These are phyloP conservation scores for Aquilaria malaccensis DNA, from an alignment of 345 rosid species.

Conservation along the genomic window DNA sequence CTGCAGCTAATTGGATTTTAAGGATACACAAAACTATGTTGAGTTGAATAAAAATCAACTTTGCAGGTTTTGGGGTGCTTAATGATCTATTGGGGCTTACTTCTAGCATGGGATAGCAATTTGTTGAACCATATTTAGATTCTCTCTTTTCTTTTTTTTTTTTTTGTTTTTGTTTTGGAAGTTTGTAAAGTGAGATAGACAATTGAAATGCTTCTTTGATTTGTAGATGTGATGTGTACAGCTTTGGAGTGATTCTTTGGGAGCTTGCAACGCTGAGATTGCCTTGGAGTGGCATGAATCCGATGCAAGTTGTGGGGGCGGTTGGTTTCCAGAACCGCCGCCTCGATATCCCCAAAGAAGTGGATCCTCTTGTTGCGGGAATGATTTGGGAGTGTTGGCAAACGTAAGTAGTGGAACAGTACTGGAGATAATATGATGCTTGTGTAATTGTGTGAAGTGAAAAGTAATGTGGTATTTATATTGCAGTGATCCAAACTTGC, in stretches of 20 bases:
- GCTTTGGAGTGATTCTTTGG: slow-evolving; percentile 97
- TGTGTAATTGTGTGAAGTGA: neutral
- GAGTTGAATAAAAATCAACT: too few species aligned
- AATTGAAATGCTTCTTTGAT: slow-evolving; percentile 9
- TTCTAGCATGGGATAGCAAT: neutral
- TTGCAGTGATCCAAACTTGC: slow-evolving; percentile 77
- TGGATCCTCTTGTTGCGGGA: slow-evolving; percentile 82
- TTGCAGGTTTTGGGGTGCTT: neutral
- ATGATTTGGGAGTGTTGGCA: slow-evolving; percentile 97
- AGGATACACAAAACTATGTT: too few species aligned
- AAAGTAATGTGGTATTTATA: neutral
- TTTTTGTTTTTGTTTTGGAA: neutral
- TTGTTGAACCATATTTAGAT: neutral
- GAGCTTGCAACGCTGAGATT: slow-evolving; percentile 90
- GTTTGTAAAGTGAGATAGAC: neutral
- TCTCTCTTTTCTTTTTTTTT: neutral
- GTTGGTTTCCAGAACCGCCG: slow-evolving; percentile 98
- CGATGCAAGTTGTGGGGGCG: slow-evolving; percentile 99
- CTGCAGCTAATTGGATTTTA: neutral
- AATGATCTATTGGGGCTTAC: neutral
- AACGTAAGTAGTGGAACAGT: slow-evolving; percentile 43
- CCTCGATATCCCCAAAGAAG: slow-evolving; percentile 90
- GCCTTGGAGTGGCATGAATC: slow-evolving; percentile 99
- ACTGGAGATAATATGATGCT: neutral
- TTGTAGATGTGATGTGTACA: slow-evolving; percentile 90